Conservation (phyloP, 208 protist species). For the Leishmania amazonensis region DNA sequence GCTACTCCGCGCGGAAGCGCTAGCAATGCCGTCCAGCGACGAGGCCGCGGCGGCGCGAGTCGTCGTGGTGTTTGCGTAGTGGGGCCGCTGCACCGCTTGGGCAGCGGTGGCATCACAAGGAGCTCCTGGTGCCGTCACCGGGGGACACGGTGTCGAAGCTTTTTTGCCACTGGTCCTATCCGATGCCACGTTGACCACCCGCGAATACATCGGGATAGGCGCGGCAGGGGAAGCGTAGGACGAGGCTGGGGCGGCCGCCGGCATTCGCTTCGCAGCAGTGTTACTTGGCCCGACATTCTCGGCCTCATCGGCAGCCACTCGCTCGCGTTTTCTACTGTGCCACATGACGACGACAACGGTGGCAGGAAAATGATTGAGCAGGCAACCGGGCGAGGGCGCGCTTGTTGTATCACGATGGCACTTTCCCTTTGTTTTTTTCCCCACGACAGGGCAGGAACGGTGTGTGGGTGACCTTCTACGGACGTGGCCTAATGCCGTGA, state of each 20-base stretch:
- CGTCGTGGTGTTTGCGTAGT: background rate
- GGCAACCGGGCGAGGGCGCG: background rate
- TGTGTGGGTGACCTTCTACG: background rate
- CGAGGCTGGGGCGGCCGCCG: background rate
- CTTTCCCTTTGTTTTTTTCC: background rate
- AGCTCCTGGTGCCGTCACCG: background rate
- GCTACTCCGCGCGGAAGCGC: background rate
- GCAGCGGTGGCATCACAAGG: background rate
- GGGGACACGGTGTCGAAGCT: background rate
- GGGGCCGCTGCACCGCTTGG: background rate
- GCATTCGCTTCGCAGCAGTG: background rate
- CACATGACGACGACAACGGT: background rate
- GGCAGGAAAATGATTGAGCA: background rate
- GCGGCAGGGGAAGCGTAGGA: background rate
- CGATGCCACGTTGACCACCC: background rate
- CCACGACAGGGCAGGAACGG: too few relatives aligned
- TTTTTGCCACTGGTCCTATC: background rate
- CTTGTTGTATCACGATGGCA: background rate
- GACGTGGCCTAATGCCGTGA: background rate
- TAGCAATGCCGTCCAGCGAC: background rate
- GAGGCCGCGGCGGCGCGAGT: background rate
- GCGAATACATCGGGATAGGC: background rate
- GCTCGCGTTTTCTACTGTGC: slow-evolving; percentile 6
- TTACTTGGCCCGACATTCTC: background rate
- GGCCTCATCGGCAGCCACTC: background rate